Conservation (phyloP, 352 stramenopile genomes). For the Globisporangium viniferum region DNA sequence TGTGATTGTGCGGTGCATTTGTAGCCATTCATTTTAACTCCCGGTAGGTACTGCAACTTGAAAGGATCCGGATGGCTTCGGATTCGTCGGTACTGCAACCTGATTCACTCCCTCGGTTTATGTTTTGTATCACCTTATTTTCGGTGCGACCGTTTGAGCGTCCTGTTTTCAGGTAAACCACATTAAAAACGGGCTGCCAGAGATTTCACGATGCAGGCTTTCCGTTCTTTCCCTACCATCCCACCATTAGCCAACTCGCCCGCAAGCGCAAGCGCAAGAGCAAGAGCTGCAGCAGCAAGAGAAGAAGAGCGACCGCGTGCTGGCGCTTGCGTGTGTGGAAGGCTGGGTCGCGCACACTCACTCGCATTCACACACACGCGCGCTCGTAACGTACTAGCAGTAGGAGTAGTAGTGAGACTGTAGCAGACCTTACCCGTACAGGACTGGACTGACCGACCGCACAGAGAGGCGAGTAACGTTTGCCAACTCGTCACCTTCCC, state of each 20-base stretch:
- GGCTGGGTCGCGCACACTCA: background rate
- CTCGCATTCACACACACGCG: background rate
- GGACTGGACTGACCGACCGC: background rate
- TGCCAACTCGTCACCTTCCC: background rate
- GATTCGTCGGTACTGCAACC: background rate
- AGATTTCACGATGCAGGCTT: background rate
- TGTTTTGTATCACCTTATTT: background rate
- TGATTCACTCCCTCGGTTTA: background rate
- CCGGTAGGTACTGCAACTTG: background rate
- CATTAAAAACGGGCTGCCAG: background rate
- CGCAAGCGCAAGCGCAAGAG: conserved; percentile 2
- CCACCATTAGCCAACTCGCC: background rate
- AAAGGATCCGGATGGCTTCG: background rate
- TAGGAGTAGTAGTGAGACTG: background rate
- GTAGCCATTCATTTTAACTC: conserved; percentile 6
- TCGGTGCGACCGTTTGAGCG: background rate
- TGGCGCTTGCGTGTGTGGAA: background rate
- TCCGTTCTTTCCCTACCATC: background rate
- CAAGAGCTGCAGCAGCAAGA: background rate
- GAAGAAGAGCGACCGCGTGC: background rate
- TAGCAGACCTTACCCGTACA: background rate
- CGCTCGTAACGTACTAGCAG: background rate
- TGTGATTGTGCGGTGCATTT: background rate
- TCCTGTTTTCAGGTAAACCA: background rate
- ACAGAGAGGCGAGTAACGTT: background rate